Conservation (phyloP, 2,329 filamentous ascomycete genomes). For the Xylariaceae sp. region DNA sequence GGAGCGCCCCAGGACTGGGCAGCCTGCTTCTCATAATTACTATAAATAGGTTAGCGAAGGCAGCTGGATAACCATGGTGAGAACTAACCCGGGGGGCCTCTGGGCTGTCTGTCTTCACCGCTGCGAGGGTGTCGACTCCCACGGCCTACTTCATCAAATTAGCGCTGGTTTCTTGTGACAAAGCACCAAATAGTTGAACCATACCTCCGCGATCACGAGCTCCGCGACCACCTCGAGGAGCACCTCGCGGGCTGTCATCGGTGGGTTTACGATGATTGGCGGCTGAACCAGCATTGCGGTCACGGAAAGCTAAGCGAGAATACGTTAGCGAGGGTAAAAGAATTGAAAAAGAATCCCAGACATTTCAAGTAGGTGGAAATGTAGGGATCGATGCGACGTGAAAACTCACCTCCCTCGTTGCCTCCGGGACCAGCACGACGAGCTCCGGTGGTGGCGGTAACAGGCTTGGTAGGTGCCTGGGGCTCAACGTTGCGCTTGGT, state of each 20-base stretch:
- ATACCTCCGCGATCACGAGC: constrained; percentile 64
- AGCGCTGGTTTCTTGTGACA: constrained; percentile 8
- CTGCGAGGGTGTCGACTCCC: constrained; percentile 56
- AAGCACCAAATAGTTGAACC: constrained; percentile 27
- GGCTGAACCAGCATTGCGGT: constrained; percentile 77
- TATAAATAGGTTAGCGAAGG: constrained; percentile 37
- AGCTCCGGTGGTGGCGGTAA: constrained; percentile 44
- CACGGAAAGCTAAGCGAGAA: constrained; percentile 73
- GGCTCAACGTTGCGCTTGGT: constrained; percentile 84
- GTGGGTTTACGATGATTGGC: constrained; percentile 82
- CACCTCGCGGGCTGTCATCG: constrained; percentile 64
- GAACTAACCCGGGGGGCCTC: constrained; percentile 51
- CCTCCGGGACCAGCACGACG: constrained; percentile 65
- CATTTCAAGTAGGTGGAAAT: background rate
- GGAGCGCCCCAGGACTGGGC: constrained; percentile 86
- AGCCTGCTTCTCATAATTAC: constrained; percentile 83
- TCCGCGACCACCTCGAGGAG: constrained; percentile 64
- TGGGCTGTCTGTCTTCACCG: constrained; percentile 60
- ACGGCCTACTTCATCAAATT: constrained; percentile 47
- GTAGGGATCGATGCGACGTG: constrained; percentile 2
- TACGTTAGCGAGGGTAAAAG: constrained; percentile 21
- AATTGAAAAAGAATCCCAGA: constrained; percentile 16
- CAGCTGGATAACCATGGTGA: background rate
- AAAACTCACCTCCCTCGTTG: constrained; percentile 84
- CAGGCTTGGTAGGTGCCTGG: constrained; percentile 62